Evolutionary conservation across 108 stramenopile species (phyloP).

Genomic region (Fragilaria crotonensis): DNA sequence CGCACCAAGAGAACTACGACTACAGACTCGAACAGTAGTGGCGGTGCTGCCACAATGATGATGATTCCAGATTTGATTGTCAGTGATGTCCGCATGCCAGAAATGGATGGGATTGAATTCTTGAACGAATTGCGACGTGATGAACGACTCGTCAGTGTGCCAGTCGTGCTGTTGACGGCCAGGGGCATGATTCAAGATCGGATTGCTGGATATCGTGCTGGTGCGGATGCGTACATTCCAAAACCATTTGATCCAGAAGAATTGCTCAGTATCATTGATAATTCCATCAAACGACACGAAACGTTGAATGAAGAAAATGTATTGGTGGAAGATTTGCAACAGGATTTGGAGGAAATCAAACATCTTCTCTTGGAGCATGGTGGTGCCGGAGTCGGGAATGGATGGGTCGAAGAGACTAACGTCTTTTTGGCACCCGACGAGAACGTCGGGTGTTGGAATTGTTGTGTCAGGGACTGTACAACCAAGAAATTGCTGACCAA

Average conservation of each 20-base stretch:
- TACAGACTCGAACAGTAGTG: no score
- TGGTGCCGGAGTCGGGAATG: conserved; percentile 30
- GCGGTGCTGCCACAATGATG: no score
- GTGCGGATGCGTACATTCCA: conserved; percentile 78
- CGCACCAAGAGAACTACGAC: conserved; percentile 16
- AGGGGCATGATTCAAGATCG: conserved; percentile 68
- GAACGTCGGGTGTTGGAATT: conserved; percentile 48
- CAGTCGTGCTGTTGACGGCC: conserved; percentile 74
- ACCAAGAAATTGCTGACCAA: conserved; percentile 57
- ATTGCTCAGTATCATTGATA: conserved; percentile 65
- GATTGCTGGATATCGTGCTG: conserved; percentile 67
- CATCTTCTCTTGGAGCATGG: conserved; percentile 38
- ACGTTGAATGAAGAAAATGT: conserved; percentile 13
- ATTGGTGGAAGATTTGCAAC: conserved; percentile 36
- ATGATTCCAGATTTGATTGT: conserved; percentile 6
- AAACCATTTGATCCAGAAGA: conserved; percentile 88
- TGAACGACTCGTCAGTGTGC: conserved; percentile 32
- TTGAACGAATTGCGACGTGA: conserved; percentile 50
- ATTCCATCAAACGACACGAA: conserved; percentile 30
- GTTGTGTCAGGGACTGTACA: conserved; percentile 47
- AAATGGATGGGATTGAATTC: conserved; percentile 64
- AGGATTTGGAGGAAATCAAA: conserved; percentile 60
- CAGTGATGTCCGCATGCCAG: conserved; percentile 19
- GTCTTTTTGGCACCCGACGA: conserved; percentile 43
- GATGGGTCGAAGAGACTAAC: conserved; percentile 29